Evolutionary conservation across 306 rosid genomes (phyloP).

Genomic region (Cucumis sativus): DNA sequence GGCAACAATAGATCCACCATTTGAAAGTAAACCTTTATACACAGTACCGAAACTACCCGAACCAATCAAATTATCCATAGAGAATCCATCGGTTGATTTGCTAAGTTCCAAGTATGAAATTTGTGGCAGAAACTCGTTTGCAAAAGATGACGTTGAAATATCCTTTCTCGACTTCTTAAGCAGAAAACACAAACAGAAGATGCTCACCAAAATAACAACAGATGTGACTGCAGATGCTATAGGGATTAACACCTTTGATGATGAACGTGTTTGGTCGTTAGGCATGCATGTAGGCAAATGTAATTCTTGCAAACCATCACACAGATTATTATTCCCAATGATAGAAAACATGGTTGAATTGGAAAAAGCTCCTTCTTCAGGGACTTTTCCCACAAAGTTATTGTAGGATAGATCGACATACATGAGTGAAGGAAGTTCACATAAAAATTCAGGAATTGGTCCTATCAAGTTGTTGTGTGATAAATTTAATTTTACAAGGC

Average conservation of each 20-base stretch:
- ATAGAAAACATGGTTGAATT: conserved; percentile 14
- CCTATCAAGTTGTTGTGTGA: conserved; percentile 21
- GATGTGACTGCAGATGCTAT: background rate
- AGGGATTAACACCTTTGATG: background rate
- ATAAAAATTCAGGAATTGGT: conserved; percentile 14
- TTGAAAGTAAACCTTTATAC: conserved; percentile 11
- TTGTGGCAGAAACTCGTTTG: background rate
- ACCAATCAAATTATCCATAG: background rate
- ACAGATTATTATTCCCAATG: conserved; percentile 10
- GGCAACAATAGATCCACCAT: conserved; percentile 8
- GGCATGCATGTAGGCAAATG: conserved; percentile 3
- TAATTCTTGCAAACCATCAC: background rate
- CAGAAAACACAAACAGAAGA: background rate
- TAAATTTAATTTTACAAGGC: conserved; percentile 13
- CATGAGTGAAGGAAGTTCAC: background rate
- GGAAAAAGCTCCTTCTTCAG: conserved; percentile 18
- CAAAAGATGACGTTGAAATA: background rate
- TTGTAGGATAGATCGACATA: conserved; percentile 20
- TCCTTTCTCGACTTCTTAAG: conserved; percentile 6
- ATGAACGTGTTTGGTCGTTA: background rate
- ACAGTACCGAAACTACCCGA: background rate
- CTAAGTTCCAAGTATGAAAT: conserved; percentile 8
- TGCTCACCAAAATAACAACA: background rate
- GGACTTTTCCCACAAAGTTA: conserved; percentile 19
- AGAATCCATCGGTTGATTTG: conserved; percentile 9